These are phyloP conservation scores for Colletotrichum gloeosporioides DNA, from an alignment of 2,329 filamentous ascomycete genomes.

Conservation along the genomic window DNA sequence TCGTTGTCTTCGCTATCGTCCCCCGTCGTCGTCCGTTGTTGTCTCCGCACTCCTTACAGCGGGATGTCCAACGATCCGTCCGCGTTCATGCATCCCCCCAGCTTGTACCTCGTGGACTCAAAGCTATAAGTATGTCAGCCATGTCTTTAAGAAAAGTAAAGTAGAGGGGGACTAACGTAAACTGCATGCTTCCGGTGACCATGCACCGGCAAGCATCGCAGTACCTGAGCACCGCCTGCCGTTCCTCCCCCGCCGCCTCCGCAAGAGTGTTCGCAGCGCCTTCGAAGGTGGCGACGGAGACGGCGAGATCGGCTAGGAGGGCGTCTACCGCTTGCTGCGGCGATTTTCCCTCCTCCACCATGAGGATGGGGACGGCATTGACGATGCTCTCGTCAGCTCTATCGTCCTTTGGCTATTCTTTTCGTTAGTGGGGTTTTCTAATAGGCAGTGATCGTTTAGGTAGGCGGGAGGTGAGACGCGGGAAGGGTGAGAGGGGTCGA, in stretches of 20 bases:
- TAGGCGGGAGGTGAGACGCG: neutral
- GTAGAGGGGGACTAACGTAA: conserved; percentile 31
- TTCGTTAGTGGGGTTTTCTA: neutral
- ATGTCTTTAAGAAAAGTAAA: neutral
- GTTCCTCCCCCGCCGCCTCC: neutral
- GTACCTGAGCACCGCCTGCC: conserved; percentile 25
- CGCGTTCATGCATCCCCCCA: conserved; percentile 31
- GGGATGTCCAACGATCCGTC: conserved; percentile 38
- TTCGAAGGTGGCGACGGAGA: conserved; percentile 29
- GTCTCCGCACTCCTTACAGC: conserved; percentile 23
- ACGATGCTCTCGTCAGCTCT: conserved; percentile 28
- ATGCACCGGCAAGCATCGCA: conserved; percentile 34
- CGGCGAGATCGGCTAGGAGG: conserved; percentile 25
- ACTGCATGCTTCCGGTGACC: conserved; percentile 36
- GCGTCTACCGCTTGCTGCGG: conserved; percentile 19
- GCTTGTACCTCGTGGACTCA: conserved; percentile 36
- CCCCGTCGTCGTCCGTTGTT: neutral
- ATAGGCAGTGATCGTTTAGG: neutral
- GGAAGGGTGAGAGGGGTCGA: neutral
- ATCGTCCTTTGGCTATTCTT: neutral
- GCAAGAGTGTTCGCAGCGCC: conserved; percentile 22
- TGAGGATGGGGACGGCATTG: conserved; percentile 32
- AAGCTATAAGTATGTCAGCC: conserved; percentile 25
- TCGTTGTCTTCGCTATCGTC: neutral
- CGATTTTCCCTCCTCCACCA: conserved; percentile 23